Percentiles rank a stretch among this genome's conserved stretches.
phyloP scores from a whole-genome alignment of 2,329 filamentous ascomycete species.

The Venturia pyrina region DNA sequence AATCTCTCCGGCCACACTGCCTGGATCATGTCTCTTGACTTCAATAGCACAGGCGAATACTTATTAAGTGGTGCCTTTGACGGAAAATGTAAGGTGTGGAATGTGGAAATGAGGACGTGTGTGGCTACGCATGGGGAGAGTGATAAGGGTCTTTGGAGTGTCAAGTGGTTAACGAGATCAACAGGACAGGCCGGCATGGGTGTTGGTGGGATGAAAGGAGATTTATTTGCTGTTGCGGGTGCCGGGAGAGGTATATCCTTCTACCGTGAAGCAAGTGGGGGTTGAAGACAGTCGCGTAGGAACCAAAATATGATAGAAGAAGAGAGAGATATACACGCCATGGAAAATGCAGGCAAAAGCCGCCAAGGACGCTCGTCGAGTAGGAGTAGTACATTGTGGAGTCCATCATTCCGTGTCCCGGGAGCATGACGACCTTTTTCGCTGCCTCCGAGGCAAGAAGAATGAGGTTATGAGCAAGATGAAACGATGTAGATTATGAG shows the following conservation, averaged over 20 bases:
- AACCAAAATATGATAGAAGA: background rate
- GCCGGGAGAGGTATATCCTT: conserved; percentile 27
- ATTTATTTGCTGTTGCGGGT: conserved; percentile 32
- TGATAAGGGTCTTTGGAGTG: conserved; percentile 35
- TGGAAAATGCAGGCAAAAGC: background rate
- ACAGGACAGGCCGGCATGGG: conserved; percentile 23
- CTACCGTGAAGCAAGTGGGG: conserved; percentile 29
- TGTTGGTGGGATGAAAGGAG: conserved; percentile 15
- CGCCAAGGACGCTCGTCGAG: background rate
- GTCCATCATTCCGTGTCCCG: background rate
- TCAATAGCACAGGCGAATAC: conserved; percentile 88
- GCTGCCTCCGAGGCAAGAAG: background rate
- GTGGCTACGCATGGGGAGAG: conserved; percentile 92
- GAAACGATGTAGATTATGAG: background rate
- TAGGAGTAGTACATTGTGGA: background rate
- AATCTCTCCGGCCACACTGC: conserved; percentile 70
- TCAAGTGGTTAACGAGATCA: conserved; percentile 23
- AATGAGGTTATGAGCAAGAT: background rate
- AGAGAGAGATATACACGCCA: background rate
- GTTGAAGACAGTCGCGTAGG: background rate
- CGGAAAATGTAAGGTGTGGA: conserved; percentile 95
- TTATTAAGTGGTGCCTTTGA: conserved; percentile 77
- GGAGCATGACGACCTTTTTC: no score
- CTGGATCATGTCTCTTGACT: conserved; percentile 87
- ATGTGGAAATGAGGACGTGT: conserved; percentile 69